phyloP scores from a whole-genome alignment of 1,284 basidiomycete species.

The Gastroboletus turbinatus region DNA sequence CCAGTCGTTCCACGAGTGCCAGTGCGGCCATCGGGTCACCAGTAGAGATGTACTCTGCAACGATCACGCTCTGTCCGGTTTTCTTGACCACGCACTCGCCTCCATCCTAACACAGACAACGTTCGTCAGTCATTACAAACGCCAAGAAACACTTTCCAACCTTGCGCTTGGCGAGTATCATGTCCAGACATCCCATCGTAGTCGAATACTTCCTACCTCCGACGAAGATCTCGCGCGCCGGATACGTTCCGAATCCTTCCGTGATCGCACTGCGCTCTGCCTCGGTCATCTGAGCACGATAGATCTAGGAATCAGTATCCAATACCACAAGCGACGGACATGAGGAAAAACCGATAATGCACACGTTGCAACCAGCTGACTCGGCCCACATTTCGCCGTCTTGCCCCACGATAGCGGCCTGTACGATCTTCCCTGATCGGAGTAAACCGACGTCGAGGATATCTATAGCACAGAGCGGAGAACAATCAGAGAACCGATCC shows the following conservation, averaged over 20 bases:
- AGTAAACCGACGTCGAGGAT: conserved; percentile 60
- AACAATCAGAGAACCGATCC: not conserved
- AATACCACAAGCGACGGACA: not conserved
- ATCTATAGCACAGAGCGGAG: conserved; percentile 10
- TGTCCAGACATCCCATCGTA: conserved; percentile 30
- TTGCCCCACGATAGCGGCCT: conserved; percentile 85
- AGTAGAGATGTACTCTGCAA: conserved; percentile 64
- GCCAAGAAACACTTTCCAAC: not conserved
- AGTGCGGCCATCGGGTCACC: conserved; percentile 59
- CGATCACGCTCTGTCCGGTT: conserved; percentile 85
- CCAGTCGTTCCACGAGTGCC: conserved; percentile 72
- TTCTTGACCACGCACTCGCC: conserved; percentile 83
- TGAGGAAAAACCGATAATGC: conserved; percentile 28
- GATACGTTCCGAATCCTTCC: conserved; percentile 21
- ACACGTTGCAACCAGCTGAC: conserved; percentile 72
- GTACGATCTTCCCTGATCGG: conserved; percentile 70
- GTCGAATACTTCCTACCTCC: conserved; percentile 26
- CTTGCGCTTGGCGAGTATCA: conserved; percentile 29
- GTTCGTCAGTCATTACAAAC: not conserved
- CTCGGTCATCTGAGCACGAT: conserved; percentile 19
- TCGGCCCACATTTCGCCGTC: conserved; percentile 89
- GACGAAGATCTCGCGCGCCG: conserved; percentile 26
- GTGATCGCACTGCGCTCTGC: conserved; percentile 17
- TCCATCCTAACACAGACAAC: conserved; percentile 15
- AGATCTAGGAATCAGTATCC: not conserved